phyloP scores from a whole-genome alignment of 441 rosid species.

The Erysimum pusillum region DNA sequence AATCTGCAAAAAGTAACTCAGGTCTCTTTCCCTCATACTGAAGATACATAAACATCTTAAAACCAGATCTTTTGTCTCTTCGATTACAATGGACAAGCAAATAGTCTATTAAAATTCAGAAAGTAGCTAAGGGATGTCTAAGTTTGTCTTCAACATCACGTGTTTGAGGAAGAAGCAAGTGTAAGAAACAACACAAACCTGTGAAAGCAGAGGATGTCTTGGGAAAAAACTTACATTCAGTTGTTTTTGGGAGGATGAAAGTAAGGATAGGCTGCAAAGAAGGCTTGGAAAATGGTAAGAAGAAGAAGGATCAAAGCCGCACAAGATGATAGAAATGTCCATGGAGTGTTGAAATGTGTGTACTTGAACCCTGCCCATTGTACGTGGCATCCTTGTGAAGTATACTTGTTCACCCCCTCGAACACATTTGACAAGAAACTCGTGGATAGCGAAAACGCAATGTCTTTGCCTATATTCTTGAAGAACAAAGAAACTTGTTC shows the following conservation, averaged over 20 bases:
- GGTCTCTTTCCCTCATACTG: too few relatives aligned
- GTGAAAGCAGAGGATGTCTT: background rate
- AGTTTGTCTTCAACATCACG: background rate
- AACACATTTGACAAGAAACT: background rate
- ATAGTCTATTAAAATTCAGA: background rate
- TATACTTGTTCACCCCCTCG: background rate
- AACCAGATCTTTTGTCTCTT: too few relatives aligned
- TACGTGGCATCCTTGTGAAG: background rate
- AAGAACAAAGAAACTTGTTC: slow-evolving; percentile 1
- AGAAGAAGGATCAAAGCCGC: background rate
- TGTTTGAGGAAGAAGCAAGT: too few relatives aligned
- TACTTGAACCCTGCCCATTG: slow-evolving; percentile 11
- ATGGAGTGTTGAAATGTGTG: slow-evolving; percentile 6
- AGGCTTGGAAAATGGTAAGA: background rate
- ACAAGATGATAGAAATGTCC: slow-evolving; percentile 8
- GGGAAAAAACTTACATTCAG: background rate
- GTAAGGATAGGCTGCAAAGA: slow-evolving; percentile 1
- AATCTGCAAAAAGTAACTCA: background rate
- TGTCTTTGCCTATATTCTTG: background rate
- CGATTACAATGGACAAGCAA: background rate
- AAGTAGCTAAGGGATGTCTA: background rate
- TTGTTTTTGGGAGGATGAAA: background rate
- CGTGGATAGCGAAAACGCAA: background rate
- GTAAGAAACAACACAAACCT: too few relatives aligned
- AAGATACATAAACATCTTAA: background rate